Evolutionary conservation across 139 green algal species (phyloP).

Genomic region (Desmodesmus armatus): DNA sequence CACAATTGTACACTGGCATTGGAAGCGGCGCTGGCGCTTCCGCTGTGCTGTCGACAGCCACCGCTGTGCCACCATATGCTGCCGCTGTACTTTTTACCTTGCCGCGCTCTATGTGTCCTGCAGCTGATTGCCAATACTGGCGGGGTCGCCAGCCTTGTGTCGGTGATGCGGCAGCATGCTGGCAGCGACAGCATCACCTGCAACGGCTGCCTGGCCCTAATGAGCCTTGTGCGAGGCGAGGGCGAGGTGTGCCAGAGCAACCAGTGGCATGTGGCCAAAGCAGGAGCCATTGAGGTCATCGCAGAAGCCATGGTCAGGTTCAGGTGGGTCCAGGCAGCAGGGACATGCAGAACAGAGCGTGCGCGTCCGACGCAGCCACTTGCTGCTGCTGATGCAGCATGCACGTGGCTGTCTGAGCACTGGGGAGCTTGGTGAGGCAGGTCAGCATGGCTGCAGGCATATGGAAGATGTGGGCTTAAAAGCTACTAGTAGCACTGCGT

Average conservation of each 20-base stretch:
- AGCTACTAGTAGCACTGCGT: too few species aligned
- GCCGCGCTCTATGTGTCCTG: background rate
- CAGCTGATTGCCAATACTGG: constrained; percentile 34
- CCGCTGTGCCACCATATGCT: too few species aligned
- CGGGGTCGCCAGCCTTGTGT: constrained; percentile 29
- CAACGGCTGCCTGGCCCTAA: constrained; percentile 71
- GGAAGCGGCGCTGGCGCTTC: too few species aligned
- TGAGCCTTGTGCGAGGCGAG: constrained; percentile 68
- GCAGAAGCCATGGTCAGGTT: constrained; percentile 51
- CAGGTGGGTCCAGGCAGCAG: background rate
- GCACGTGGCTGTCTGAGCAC: too few species aligned
- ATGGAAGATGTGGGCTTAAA: too few species aligned
- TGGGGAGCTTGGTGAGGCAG: too few species aligned
- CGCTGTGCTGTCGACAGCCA: too few species aligned
- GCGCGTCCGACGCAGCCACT: too few species aligned
- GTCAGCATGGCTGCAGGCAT: too few species aligned
- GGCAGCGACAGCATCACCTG: constrained; percentile 66
- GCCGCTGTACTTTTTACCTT: background rate
- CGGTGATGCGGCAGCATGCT: constrained; percentile 46
- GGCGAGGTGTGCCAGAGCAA: constrained; percentile 64
- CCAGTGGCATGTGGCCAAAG: constrained; percentile 65
- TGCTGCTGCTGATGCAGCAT: too few species aligned
- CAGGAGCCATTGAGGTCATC: constrained; percentile 70
- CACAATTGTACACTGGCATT: too few species aligned
- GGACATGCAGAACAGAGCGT: too few species aligned